A percentile compares a stretch with the other conserved stretches of the same genome.
Conservation (phyloP, 2,329 filamentous ascomycete species). For the Aureobasidium sp. region DNA sequence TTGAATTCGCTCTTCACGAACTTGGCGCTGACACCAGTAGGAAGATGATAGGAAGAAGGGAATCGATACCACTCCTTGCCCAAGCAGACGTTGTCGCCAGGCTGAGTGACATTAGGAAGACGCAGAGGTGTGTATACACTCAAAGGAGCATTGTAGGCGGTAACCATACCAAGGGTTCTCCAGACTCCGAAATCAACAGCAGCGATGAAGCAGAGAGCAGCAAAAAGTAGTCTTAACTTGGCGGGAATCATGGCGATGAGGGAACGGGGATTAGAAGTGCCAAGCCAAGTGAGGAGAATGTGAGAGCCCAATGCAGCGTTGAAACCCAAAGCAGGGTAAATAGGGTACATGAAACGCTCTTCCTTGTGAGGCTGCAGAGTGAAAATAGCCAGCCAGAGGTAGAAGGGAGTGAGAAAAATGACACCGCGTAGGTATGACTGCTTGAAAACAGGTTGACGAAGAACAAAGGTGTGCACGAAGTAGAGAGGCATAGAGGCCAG, state of each 20-base stretch:
- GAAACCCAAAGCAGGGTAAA: conserved; percentile 81
- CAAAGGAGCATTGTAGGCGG: conserved; percentile 75
- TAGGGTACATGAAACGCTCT: conserved; percentile 97
- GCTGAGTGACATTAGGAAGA: conserved; percentile 45
- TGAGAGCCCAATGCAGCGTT: conserved; percentile 83
- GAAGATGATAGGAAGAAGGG: conserved; percentile 85
- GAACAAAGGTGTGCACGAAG: conserved; percentile 61
- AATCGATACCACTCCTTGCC: conserved; percentile 99
- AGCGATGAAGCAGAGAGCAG: conserved; percentile 41
- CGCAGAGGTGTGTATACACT: conserved; percentile 62
- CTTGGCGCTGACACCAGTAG: conserved; percentile 73
- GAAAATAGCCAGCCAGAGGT: conserved; percentile 90
- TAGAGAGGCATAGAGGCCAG: conserved; percentile 68
- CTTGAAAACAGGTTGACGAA: conserved; percentile 54
- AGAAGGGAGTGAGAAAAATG: conserved; percentile 78
- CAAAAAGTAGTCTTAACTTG: conserved; percentile 58
- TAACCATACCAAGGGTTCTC: conserved; percentile 68
- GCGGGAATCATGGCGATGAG: conserved; percentile 66
- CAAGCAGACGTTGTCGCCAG: conserved; percentile 71
- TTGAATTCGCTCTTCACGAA: conserved; percentile 88
- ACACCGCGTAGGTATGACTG: conserved; percentile 67
- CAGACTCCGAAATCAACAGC: conserved; percentile 61
- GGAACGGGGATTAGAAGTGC: conserved; percentile 59
- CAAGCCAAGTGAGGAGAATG: conserved; percentile 67
- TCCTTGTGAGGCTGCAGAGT: conserved; percentile 93